Evolutionary conservation across 805 yeast species (phyloP), one percentile per base, ranked within the genome.

Genomic region (Lachancea nothofagi): DNA sequence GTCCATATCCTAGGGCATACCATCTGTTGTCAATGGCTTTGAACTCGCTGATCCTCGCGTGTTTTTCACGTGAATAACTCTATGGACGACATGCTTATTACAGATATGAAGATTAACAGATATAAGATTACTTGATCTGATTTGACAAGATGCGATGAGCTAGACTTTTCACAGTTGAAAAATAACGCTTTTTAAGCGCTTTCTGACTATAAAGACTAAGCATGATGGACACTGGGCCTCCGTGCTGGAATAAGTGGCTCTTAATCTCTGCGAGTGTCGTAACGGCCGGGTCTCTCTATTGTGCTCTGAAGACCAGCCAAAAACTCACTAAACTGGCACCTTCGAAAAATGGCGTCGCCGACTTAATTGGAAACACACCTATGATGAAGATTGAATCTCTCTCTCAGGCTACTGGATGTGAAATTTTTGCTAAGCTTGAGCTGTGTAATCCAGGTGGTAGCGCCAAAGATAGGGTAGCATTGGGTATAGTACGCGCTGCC

Each of bases 401-500:
- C 9, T 79, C 93, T 1, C 61, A 68, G 10, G 61, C 71, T 9
- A 86, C 96, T 0, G 94, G 94, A 0, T 81, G 90, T 54, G 80
- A 83, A 29, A 76, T 90, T 3, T 85, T 78, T 57, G 97, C 95
- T 26, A 90, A 90, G 54, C 58, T 89, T 45, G 98, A 90, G 59
- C 65, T 86, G 40, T 61, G 71, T 46, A 93, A 90, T 54, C 97
- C 97, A 0, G 98, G 90, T 1, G 97, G 97, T 0, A 83, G 95
- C 36, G 95, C 97, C 4, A 90, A 90, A 51, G 98, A 90, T 57
- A 68, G 98, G 31, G 95, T 93, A 14, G 97, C 97, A 0, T 64
- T 84, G 15, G 86, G 93, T 3, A 82, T 90, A 32, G 82, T 90
- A 13, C 67, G 75, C 41, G 75, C 76, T 17, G 83, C 83, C 41